Percentiles rank a stretch among this genome's conserved stretches.
These are phyloP conservation scores for Yamadazyma blattariae DNA, from an alignment of 1,139 yeast genomes.

Conservation along the genomic window DNA sequence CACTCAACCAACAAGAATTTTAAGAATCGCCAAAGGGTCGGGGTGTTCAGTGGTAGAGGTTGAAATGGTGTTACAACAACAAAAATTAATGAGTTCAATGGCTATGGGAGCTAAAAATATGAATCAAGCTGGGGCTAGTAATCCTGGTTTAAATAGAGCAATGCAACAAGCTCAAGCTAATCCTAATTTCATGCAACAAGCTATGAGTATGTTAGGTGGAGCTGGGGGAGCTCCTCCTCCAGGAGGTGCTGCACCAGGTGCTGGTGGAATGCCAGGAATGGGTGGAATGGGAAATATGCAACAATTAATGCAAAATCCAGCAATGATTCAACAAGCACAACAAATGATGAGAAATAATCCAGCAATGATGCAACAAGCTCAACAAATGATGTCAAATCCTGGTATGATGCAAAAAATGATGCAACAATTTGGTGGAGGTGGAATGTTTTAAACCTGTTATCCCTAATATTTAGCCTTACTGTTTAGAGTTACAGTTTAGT, in stretches of 20 bases:
- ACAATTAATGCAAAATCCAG: conserved; percentile 50
- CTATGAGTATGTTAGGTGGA: conserved; percentile 55
- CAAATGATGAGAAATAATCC: conserved; percentile 72
- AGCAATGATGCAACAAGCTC: conserved; percentile 62
- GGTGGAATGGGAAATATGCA: conserved; percentile 62
- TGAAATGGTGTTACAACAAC: conserved; percentile 89
- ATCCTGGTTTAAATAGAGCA: conserved; percentile 26
- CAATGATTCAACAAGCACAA: conserved; percentile 45
- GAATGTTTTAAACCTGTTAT: too few relatives aligned
- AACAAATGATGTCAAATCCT: conserved; percentile 53
- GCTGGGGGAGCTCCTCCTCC: conserved; percentile 25
- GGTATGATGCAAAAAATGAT: conserved; percentile 74
- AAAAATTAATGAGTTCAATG: conserved; percentile 92
- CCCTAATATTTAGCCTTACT: too few relatives aligned
- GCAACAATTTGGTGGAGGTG: conserved; percentile 55
- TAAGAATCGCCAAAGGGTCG: conserved; percentile 93
- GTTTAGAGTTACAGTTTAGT: too few relatives aligned
- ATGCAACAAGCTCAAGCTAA: conserved; percentile 49
- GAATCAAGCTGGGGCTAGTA: conserved; percentile 44
- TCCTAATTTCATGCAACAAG: conserved; percentile 56
- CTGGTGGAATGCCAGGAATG: background rate
- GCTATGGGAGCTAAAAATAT: conserved; percentile 68
- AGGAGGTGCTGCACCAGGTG: conserved; percentile 55
- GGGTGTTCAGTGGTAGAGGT: conserved; percentile 93
- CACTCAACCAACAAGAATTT: conserved; percentile 79